These are phyloP conservation scores for Chloranthus sessilifolius DNA, from an alignment of 164 flowering plant genomes.

Conservation along the genomic window DNA sequence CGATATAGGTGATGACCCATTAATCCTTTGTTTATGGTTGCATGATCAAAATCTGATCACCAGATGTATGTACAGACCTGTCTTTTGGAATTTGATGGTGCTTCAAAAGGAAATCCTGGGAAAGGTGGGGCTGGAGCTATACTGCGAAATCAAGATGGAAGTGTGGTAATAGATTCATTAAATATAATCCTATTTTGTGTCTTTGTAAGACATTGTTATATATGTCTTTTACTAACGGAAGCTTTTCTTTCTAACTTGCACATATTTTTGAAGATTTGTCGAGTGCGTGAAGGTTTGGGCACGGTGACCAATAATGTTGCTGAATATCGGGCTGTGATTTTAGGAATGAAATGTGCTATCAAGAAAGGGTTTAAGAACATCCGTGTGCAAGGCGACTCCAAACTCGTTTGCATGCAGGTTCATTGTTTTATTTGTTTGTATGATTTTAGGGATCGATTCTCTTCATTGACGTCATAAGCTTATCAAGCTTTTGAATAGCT, in stretches of 20 bases:
- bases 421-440: slow-evolving; percentile 3
- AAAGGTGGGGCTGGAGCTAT: slow-evolving; percentile 89
- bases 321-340: slow-evolving; percentile 69
- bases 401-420: slow-evolving; percentile 85
- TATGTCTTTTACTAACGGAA: too few relatives aligned
- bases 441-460: too few relatives aligned
- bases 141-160: slow-evolving; percentile 66
- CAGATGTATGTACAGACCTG: slow-evolving; percentile 40
- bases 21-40: too few relatives aligned
- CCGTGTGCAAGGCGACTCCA: slow-evolving; percentile 74
- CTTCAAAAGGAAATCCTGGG: slow-evolving; percentile 97
- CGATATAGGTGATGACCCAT: too few relatives aligned
- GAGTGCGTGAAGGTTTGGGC: slow-evolving; percentile 76
- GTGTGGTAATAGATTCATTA: slow-evolving; percentile 35
- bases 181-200: too few relatives aligned
- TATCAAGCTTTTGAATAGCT: too few relatives aligned
- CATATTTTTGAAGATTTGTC: slow-evolving; percentile 46
- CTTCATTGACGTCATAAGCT: too few relatives aligned
- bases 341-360: slow-evolving; percentile 75
- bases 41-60: neutral
- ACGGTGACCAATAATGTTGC: slow-evolving; percentile 69
- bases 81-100: slow-evolving; percentile 90
- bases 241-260: neutral
- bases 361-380: slow-evolving; percentile 57
- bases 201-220: too few relatives aligned